Percentiles rank a stretch among this genome's conserved stretches.
phyloP scores from a whole-genome alignment of 148 eudicot species.

The Camellia sinensis region DNA sequence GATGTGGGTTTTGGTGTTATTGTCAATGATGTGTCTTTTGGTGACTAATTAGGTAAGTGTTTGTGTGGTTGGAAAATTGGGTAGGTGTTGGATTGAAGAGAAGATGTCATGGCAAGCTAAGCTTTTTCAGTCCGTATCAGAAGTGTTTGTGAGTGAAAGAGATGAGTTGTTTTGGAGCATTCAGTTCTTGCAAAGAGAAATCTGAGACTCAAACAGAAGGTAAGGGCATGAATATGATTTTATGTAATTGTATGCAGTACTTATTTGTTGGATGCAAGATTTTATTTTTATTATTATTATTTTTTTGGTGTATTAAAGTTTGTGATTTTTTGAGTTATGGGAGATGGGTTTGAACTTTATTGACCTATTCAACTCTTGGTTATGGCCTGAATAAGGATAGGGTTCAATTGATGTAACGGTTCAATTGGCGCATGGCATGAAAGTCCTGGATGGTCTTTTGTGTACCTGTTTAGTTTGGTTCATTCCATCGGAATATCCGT shows the following conservation, averaged over 20 bases:
- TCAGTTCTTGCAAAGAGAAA: constrained; percentile 9
- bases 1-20: background rate
- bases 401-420: no score
- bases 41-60: constrained; percentile 5
- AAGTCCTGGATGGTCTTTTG: no score
- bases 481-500: no score
- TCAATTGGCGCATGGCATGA: no score
- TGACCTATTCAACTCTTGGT: no score
- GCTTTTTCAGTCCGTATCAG: background rate
- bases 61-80: background rate
- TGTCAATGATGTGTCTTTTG: background rate
- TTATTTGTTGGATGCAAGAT: background rate
- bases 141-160: background rate
- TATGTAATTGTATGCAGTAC: background rate
- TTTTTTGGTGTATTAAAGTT: background rate
- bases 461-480: no score
- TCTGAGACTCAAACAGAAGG: constrained; percentile 22
- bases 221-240: background rate
- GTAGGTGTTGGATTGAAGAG: background rate
- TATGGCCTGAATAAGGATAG: no score
- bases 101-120: background rate
- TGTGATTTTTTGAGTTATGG: no score
- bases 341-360: no score
- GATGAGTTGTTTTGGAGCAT: constrained; percentile 19
- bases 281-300: background rate